phyloP scores from a whole-genome alignment of 371 early-diverging fungal species.

The Cokeromyces recurvatus region DNA sequence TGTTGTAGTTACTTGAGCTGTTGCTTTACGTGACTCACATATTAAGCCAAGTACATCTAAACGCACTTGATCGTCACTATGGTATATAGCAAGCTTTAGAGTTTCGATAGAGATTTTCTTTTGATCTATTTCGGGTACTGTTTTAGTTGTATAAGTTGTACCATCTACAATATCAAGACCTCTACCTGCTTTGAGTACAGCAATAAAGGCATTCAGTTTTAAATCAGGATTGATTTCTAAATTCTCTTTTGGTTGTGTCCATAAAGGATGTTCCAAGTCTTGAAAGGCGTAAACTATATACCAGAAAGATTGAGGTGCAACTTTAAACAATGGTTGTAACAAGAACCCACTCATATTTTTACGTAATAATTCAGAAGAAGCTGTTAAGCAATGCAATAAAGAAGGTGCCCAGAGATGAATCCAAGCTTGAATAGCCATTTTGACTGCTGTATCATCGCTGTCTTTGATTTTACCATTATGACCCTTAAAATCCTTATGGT shows the following conservation, averaged over 20 bases:
- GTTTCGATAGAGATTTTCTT: slow-evolving; percentile 28
- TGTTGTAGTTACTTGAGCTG: slow-evolving; percentile 49
- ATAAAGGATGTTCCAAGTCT: slow-evolving; percentile 14
- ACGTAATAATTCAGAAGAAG: slow-evolving; percentile 34
- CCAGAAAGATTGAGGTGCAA: slow-evolving; percentile 39
- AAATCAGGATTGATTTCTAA: slow-evolving; percentile 9
- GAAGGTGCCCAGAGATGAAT: slow-evolving; percentile 36
- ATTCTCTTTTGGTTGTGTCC: slow-evolving; percentile 1
- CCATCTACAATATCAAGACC: slow-evolving; percentile 57
- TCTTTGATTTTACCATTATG: slow-evolving; percentile 31
- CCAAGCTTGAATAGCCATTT: slow-evolving; percentile 25
- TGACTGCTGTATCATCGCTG: slow-evolving; percentile 6
- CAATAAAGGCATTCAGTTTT: slow-evolving; percentile 41
- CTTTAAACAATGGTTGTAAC: slow-evolving; percentile 34
- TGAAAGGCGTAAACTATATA: slow-evolving; percentile 28
- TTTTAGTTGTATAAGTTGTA: slow-evolving; percentile 28
- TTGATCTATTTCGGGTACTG: slow-evolving; percentile 2
- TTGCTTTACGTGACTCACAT: slow-evolving; percentile 70
- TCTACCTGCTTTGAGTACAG: slow-evolving; percentile 46
- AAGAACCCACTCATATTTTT: slow-evolving; percentile 33
- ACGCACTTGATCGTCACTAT: slow-evolving; percentile 72
- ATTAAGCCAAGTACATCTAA: slow-evolving; percentile 77
- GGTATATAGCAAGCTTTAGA: slow-evolving; percentile 60
- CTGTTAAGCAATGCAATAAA: slow-evolving; percentile 27
- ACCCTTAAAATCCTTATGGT: slow-evolving; percentile 22